Conservation (phyloP, 305 asterid species). For the Fraxinus baroniana region DNA sequence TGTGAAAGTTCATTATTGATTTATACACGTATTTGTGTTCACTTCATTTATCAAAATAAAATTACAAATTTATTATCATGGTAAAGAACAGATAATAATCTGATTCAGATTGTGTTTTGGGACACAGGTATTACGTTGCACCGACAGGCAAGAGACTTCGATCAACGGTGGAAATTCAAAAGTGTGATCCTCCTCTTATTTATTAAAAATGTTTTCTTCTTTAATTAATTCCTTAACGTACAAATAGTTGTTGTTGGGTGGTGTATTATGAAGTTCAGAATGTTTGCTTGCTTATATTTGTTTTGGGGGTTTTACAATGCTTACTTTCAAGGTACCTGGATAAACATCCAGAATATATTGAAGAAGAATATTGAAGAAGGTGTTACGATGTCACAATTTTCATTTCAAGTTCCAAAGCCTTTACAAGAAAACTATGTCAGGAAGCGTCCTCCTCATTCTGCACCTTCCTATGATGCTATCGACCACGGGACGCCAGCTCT, state of each 20-base stretch:
- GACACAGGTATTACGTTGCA: slow-evolving; percentile 61
- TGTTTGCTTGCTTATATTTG: slow-evolving; percentile 14
- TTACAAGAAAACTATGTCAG: slow-evolving; percentile 64
- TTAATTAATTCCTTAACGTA: neutral
- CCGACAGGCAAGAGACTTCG: slow-evolving; percentile 68
- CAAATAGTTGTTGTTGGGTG: neutral
- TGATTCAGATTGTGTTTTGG: slow-evolving; percentile 15
- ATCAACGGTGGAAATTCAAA: slow-evolving; percentile 60
- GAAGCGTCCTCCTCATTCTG: slow-evolving; percentile 51
- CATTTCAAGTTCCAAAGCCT: slow-evolving; percentile 79
- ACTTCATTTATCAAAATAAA: neutral
- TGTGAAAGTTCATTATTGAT: neutral
- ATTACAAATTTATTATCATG: neutral
- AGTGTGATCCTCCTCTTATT: slow-evolving; percentile 32
- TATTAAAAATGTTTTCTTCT: neutral
- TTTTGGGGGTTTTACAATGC: slow-evolving; percentile 20
- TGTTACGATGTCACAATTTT: slow-evolving; percentile 49
- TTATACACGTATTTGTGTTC: neutral
- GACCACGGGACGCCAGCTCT: slow-evolving; percentile 25
- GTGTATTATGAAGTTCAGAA: neutral
- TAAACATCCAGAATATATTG: slow-evolving; percentile 50
- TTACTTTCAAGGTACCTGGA: slow-evolving; percentile 52
- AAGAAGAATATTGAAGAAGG: no score
- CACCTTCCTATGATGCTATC: slow-evolving; percentile 28
- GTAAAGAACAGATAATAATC: slow-evolving; percentile 11